Evolutionary conservation across 176 grass and related monocot species (phyloP).

Genomic region (Sorghum bicolor): Sorghum_bicolor_NCBIv3 NC_012873.2:50603501-50604000

Average conservation of each 20-base stretch:
- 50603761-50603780: conserved; percentile 37
- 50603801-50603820: conserved; percentile 4
- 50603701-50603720: conserved; percentile 4
- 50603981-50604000: not conserved
- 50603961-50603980: conserved; percentile 23
- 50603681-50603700: not conserved
- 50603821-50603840: not conserved
- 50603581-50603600: conserved; percentile 28
- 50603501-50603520: conserved; percentile 28
- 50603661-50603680: not conserved
- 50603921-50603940: conserved; percentile 34
- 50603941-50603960: conserved; percentile 20
- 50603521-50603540: not conserved
- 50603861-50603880: conserved; percentile 2
- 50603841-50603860: conserved; percentile 29
- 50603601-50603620: not conserved
- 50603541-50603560: conserved; percentile 32
- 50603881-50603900: conserved; percentile 32
- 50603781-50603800: conserved; percentile 37
- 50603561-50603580: conserved; percentile 13
- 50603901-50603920: conserved; percentile 6
- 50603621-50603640: conserved; percentile 19
- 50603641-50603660: conserved; percentile 36
- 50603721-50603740: conserved; percentile 22
- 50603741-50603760: not conserved